Evolutionary conservation across 139 green algal species (phyloP), one percentile per base, ranked within the genome.

Genomic region (Bryopsis sp.): DNA sequence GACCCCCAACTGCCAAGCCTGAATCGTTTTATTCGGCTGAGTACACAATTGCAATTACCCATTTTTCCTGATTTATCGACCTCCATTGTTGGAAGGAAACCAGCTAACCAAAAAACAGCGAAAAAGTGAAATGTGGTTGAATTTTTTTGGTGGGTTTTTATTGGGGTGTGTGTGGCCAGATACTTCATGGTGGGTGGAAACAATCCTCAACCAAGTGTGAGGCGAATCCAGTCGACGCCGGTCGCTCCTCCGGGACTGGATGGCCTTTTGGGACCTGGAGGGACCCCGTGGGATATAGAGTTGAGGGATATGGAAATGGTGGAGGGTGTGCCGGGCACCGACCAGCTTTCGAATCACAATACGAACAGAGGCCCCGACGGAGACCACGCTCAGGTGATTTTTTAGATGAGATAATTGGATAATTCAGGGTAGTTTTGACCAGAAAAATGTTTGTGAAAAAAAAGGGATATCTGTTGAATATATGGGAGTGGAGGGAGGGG

Each of bases 181-280:
- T 78, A 82, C 58, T 89, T 81, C 73, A 85, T 93, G 76, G 58
- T 79, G 6, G 87, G 85, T 5, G 83, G 80, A n/a, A 63, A 58
- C 3, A 78, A 81, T 39, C 58, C 64, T 19, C 64, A 60, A 19
- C 15, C 15, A 11, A 54, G 15, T 11, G 19, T 54, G 43, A 11
- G 43, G 15, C 15, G 43, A 11, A 26, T 19, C 11, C 43, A 54
- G 43, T 19, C 57, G 48, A 5, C 11, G 43, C 15, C 43, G 43
- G 43, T 54, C 15, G 19, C 19, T 11, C 11, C 11, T 19, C 2
- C 62, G 26, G 62, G 62, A 38, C 11, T 74, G 4, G 72, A 78
- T 29, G 31, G 38, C 7, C 67, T 75, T 54, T 62, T 78, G 15
- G 67, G 67, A 0, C 26, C 67, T 32, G 73, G 73, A 1, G 73